Conservation (phyloP, 139 green algal genomes). For the Chlamydomonas asymmetrica region DNA sequence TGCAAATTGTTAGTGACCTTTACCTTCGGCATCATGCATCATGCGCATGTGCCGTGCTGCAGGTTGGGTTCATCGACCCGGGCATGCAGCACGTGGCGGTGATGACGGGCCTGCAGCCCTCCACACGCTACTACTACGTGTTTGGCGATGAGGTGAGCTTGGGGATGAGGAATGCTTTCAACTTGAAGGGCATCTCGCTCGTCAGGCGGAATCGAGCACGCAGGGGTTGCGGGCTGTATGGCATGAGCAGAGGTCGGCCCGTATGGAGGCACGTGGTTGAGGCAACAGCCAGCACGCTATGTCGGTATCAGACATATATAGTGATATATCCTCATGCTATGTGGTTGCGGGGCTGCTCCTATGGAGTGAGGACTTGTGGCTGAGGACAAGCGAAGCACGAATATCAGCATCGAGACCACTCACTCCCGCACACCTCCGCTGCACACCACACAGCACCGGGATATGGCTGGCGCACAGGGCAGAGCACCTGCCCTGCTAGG, state of each 20-base stretch:
- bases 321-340: no score
- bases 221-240: not conserved
- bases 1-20: not conserved
- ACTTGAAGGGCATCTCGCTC: no score
- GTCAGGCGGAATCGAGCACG: no score
- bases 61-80: conserved; percentile 62
- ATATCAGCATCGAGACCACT: not conserved
- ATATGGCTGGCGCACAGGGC: no score
- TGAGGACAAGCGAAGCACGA: not conserved
- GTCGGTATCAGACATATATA: no score
- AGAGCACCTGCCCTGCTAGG: no score
- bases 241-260: not conserved
- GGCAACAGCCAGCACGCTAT: no score
- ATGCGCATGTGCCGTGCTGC: not conserved
- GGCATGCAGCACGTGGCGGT: conserved; percentile 57
- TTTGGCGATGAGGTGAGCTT: conserved; percentile 57
- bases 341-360: no score
- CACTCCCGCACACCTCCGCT: not conserved
- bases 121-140: conserved; percentile 61
- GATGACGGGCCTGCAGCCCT: conserved; percentile 54
- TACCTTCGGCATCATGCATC: not conserved
- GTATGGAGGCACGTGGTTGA: no score
- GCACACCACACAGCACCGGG: not conserved
- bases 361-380: not conserved
- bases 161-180: no score